Base-by-base conservation (phyloP, 2,329 filamentous ascomycete genomes). In the Corynespora cassiicola region DNA sequence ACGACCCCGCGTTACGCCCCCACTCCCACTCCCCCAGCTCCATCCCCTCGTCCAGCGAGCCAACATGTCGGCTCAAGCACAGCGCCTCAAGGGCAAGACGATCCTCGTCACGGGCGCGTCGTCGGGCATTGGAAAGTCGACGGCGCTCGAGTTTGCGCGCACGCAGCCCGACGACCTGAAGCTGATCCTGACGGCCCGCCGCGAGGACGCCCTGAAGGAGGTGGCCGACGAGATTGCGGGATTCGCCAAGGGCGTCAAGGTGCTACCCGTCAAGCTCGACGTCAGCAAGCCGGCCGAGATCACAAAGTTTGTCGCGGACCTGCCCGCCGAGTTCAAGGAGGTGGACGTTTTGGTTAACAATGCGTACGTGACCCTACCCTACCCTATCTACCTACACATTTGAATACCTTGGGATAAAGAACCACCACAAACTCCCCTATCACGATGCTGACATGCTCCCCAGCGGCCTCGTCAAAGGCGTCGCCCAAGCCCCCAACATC, bases 311-410 rank as follows among this genome's bases (percentile, higher is more conserved):
- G 84, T 96, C 9, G 73, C 71, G 2, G 79, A 76, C 25, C 71
- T 97, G 56, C 91, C 92, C 0, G 81, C 84, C 45, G 91, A 90
- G 63, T 97, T 89, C 74, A 83, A 80, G 66, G 83, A 90, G 17
- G 87, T 97, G 50, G 82, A 97, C 66, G 80, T 97, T 3, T 73
- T 99, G 43, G 89, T 99, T 17, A 99, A 99, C 74, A 97, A 97
- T 77, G 92, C 92, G 89, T 95, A 70, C 67, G 86, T 47, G 9
- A 7, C 12, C 15, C 76, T n/a, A n/a, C n/a, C n/a, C n/a, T n/a
- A n/a, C n/a, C n/a, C n/a, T n/a, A n/a, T n/a, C n/a, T n/a, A n/a
- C n/a, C 15, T 33, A 19, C 7, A 11, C 14, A 7, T n/a, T 16
- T 16, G 15, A 6, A 24, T 38, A 4, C 9, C 5, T 3, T 4